phyloP scores from a whole-genome alignment of 192 early-diverging fungal species.

The Funneliformis geosporum region DNA sequence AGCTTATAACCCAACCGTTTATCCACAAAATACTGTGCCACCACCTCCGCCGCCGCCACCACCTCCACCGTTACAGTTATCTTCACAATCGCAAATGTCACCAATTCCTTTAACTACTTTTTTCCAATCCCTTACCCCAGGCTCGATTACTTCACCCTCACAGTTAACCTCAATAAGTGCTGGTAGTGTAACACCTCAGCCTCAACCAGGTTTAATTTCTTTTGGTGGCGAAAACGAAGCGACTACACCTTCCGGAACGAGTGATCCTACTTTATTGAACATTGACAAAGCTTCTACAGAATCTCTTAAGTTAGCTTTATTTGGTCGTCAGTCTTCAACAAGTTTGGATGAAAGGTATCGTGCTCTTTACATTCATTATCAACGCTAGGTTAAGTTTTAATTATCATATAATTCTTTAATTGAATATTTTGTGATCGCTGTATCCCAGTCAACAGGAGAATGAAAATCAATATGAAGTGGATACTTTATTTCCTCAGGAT shows the following conservation, averaged over 20 bases:
- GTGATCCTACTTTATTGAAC: slow-evolving; percentile 26
- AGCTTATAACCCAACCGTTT: not conserved
- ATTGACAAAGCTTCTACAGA: slow-evolving; percentile 35
- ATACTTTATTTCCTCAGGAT: not conserved
- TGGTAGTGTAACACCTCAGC: not conserved
- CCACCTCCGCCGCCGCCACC: slow-evolving; percentile 17
- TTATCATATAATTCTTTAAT: not conserved
- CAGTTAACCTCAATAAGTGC: not conserved
- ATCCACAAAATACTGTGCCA: not conserved
- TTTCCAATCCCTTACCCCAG: not conserved
- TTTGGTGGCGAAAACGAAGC: not conserved
- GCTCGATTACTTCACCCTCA: not conserved
- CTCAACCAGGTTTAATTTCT: not conserved
- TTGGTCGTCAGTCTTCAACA: slow-evolving; percentile 33
- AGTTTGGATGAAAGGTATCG: slow-evolving; percentile 14
- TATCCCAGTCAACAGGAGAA: slow-evolving; percentile 11
- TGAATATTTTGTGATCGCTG: not conserved
- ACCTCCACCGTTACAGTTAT: slow-evolving; percentile 6
- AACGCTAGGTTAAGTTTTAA: not conserved
- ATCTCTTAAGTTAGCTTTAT: slow-evolving; percentile 45
- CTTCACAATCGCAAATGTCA: not conserved
- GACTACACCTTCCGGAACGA: too few relatives aligned
- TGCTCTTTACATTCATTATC: not conserved
- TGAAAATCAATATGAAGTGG: slow-evolving; percentile 1
- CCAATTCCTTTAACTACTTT: slow-evolving; percentile 8